Evolutionary conservation across 176 grass and related monocot species (phyloP), one percentile per base, ranked within the genome.

Genomic region (Phoenix dactylifera): DNA sequence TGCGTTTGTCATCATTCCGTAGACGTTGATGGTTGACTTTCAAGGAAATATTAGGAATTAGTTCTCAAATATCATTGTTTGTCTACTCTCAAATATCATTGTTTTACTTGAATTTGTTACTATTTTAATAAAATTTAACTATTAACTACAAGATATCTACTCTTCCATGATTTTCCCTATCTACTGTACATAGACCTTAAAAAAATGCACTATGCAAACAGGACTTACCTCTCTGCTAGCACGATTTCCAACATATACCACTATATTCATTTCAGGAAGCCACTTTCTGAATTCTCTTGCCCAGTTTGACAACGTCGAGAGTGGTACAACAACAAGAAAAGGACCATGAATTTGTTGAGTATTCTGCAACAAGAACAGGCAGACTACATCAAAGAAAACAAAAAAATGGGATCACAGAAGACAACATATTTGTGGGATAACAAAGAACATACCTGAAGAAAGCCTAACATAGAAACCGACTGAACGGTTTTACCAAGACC

Each of bases 401-500:
- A 49, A 60, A 7, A 7, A 59, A 16, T 60, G 18, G n/a, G 57
- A 52, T 19, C 65, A 51, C 22, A 18, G 18, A 55, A 30, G 5
- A n/a, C 49, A 56, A 49, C 56, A 39, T 18, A 62, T 28, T 26
- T 25, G 39, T 23, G 55, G 51, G 6, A 44, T 44, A 44, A 44
- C 35, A 44, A 44, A 67, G 7, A 49, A 15, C 24, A 67, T 84
- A 95, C 90, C 52, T 95, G 83, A 74, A 95, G 76, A 59, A 95
- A 95, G 44, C 93, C 93, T 71, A 98, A 66, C 87, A 98, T 98
- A 50, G 93, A 98, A 78, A 98, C 81, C 4, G 93, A 89, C 73
- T 98, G 93, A 66, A 98, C 86, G 26, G 93, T 98, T 91, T 98
- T 98, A 49, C 93, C 93, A 52, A 98, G 82, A 70, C 93, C 93